phyloP scores from a whole-genome alignment of 1,284 basidiomycete genomes.

The Papiliotrema terrestris region DNA sequence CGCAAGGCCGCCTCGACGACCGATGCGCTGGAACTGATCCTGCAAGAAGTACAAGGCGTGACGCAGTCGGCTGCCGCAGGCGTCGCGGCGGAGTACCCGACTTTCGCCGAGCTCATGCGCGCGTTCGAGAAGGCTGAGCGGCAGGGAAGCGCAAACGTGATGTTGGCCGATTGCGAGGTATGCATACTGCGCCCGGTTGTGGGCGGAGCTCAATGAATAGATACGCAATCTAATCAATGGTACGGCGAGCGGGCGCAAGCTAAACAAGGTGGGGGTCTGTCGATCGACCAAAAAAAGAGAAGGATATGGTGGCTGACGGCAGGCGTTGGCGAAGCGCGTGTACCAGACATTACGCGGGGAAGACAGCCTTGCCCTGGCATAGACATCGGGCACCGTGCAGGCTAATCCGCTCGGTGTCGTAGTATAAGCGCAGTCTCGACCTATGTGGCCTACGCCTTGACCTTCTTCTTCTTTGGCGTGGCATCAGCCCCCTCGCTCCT shows the following conservation, averaged over 20 bases:
- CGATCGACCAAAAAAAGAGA: neutral
- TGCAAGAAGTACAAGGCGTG: slow-evolving; percentile 46
- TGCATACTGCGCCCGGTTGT: slow-evolving; percentile 3
- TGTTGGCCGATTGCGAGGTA: slow-evolving; percentile 41
- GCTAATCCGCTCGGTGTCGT: neutral
- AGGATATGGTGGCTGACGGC: slow-evolving; percentile 3
- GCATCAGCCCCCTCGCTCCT: slow-evolving; percentile 14
- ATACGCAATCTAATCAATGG: slow-evolving; percentile 30
- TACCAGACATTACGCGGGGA: slow-evolving; percentile 33
- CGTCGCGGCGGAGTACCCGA: slow-evolving; percentile 29
- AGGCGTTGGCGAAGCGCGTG: slow-evolving; percentile 36
- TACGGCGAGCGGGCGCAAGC: slow-evolving; percentile 25
- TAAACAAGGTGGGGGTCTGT: slow-evolving; percentile 29
- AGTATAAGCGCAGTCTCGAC: neutral
- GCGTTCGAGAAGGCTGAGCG: slow-evolving; percentile 39
- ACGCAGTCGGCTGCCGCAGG: slow-evolving; percentile 40
- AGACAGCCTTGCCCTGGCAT: slow-evolving; percentile 38
- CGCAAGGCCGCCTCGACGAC: slow-evolving; percentile 21
- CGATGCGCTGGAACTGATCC: slow-evolving; percentile 43
- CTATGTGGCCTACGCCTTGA: slow-evolving; percentile 14
- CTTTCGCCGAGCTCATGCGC: slow-evolving; percentile 39
- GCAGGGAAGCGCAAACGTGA: slow-evolving; percentile 17
- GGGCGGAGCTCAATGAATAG: slow-evolving; percentile 4
- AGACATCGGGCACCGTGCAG: slow-evolving; percentile 1
- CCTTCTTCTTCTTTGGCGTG: slow-evolving; percentile 34